Base-by-base conservation (phyloP, 1,139 yeast species). In the Kluyveromyces sp. region DNA sequence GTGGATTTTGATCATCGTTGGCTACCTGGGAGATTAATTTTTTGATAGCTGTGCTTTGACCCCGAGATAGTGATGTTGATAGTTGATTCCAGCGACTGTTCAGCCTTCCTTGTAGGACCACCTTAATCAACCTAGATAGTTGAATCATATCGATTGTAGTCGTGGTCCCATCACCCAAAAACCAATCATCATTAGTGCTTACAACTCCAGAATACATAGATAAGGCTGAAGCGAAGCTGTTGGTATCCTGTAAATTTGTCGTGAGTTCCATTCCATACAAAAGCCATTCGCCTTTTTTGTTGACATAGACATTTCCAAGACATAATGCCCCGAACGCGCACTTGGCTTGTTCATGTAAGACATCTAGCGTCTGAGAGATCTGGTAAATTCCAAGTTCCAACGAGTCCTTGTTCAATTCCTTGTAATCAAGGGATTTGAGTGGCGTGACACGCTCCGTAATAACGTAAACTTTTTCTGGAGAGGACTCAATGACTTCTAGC, bases 371-470 rank as follows among this genome's bases (percentile, higher is more conserved):
- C 37, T 69, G 70, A 8, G 77, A 69, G 8, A 84, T 56, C 32
- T 71, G 74, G 50, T 75, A 73, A 2, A 86, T 60, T 0, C 95
- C 94, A 59, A 80, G 75, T 7, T 75, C 55, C 33, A 77, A 66
- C 3, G 70, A 70, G 58, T 61, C 74, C 44, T 32, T 66, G 50
- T 54, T 57, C 36, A 67, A 44, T 22, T 48, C 25, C 9, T 36
- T 20, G 1, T 53, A 17, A 7, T 46, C 37, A 22, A 50, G 47
- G 15, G 62, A 58, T 28, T 64, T 56, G 44, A 87, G 67, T 0
- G 95, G 94, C n/a, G 58, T 56, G 1, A 83, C 87, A 12, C 77
- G 73, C 61, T 92, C 98, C 1, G 95, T 83, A 8, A 88, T 73
- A 22, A 89, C 71, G 53, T 83, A 81, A n/a, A 84, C 65, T 18